Evolutionary conservation across 768 basidiomycete genomes (phyloP), one percentile per base, ranked within the genome.

Genomic region (Psilocybe cubensis): DNA sequence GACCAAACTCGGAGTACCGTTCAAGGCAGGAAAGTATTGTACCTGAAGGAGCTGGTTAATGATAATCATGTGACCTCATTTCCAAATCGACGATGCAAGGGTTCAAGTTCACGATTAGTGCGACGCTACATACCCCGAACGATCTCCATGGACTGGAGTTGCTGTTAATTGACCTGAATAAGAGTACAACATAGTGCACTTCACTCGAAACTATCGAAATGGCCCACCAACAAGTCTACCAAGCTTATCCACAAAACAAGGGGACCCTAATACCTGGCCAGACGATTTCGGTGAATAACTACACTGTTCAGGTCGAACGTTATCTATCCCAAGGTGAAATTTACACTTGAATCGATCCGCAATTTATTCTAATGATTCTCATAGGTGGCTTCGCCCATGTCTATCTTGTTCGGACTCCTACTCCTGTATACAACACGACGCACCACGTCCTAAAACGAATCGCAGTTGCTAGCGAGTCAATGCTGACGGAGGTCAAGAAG

Each of bases 331-430:
- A 99, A 87, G 97, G 95, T 89, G 65, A 60, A 78, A 23, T 46
- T 35, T 40, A 38, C 35, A 61, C 62, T 45, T 58, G 51, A 38
- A 38, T 38, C 57, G 28, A 43, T 12, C 31, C 46, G 33, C 25
- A 59, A 3, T 3, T 21, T 10, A 28, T 6, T 53, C 66, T 56
- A 57, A 68, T 58, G 45, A 43, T 45, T 31, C 23, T 18, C 24
- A n/a, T 68, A 97, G 95, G 97, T 75, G 97, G 97, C 17, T 99
- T 97, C 72, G 96, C 97, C 6, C 92, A 98, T 76, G 96, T 99
- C 38, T 99, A 99, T 74, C 86, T 99, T 59, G 96, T 98, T 47
- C 80, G 87, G 58, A 95, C 96, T 4, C 81, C 89, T 14, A 80
- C 84, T 29, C 93, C 94, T 3, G 90, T 99, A 43, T 90, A 90